Conservation (phyloP, 495 filamentous ascomycete genomes). For the Darksidea phi region DNA sequence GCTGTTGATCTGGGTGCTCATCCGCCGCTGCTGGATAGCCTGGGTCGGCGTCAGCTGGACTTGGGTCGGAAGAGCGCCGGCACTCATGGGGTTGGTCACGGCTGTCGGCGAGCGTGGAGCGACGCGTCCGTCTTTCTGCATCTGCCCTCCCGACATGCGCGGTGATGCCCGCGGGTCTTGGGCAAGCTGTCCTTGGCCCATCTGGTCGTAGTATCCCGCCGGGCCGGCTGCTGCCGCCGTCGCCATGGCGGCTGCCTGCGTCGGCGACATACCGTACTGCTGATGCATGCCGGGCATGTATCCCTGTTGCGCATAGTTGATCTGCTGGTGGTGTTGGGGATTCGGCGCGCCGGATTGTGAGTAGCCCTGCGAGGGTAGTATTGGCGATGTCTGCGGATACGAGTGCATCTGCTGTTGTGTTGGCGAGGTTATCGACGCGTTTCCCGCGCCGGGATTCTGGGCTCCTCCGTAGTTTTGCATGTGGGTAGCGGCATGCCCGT, state of each 20-base stretch:
- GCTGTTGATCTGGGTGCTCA: constrained; percentile 61
- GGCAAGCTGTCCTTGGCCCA: constrained; percentile 46
- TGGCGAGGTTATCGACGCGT: constrained; percentile 57
- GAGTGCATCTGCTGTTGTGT: constrained; percentile 55
- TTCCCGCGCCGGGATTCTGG: constrained; percentile 48
- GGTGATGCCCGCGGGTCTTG: constrained; percentile 57
- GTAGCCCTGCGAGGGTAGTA: constrained; percentile 56
- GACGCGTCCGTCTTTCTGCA: constrained; percentile 57
- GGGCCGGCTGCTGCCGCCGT: constrained; percentile 66
- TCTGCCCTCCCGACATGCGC: constrained; percentile 52
- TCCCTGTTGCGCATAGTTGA: constrained; percentile 58
- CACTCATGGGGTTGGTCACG: constrained; percentile 49
- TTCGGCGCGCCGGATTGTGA: constrained; percentile 29
- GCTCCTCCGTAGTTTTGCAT: constrained; percentile 51
- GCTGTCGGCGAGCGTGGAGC: constrained; percentile 58
- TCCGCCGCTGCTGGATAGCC: constrained; percentile 50
- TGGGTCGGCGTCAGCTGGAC: constrained; percentile 39
- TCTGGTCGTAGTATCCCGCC: constrained; percentile 58
- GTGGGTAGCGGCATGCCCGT: constrained; percentile 54
- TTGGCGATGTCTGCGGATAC: constrained; percentile 58
- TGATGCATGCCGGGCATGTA: constrained; percentile 57
- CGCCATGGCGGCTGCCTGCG: constrained; percentile 68
- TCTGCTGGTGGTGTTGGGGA: constrained; percentile 51
- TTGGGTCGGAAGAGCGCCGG: constrained; percentile 38
- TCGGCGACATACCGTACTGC: constrained; percentile 56